Evolutionary conservation across 2,329 filamentous ascomycete species (phyloP).

Genomic region (Hyphodiscus sp.): DNA sequence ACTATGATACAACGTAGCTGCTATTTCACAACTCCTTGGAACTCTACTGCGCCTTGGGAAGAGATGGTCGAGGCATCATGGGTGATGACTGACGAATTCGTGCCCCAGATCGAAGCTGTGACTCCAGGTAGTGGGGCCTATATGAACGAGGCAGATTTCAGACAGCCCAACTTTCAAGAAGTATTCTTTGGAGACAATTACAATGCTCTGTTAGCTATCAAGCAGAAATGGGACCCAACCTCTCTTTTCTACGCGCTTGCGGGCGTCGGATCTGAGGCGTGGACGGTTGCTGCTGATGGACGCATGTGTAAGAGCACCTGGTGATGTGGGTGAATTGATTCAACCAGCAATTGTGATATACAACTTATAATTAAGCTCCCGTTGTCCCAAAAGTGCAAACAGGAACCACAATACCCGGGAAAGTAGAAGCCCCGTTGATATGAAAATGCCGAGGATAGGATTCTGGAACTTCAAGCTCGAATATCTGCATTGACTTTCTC

Average conservation of each 20-base stretch:
- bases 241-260: conserved; percentile 40
- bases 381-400: not conserved
- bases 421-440: not conserved
- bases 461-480: not conserved
- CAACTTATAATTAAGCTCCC: not conserved
- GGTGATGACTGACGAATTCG: conserved; percentile 27
- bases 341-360: not conserved
- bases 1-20: not conserved
- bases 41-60: conserved; percentile 22
- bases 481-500: not conserved
- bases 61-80: conserved; percentile 23
- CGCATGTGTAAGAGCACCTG: not conserved
- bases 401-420: not conserved
- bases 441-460: not conserved
- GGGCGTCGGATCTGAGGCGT: conserved; percentile 45
- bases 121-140: conserved; percentile 38
- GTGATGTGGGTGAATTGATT: too few species aligned
- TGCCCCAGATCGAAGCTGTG: conserved; percentile 30
- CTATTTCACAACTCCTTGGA: conserved; percentile 21
- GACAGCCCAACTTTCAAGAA: conserved; percentile 35
- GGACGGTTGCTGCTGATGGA: conserved; percentile 30
- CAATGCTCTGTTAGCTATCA: conserved; percentile 35
- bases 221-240: conserved; percentile 42
- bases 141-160: conserved; percentile 45
- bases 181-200: conserved; percentile 43